Conservation (phyloP, 768 basidiomycete species). For the Tremella fuciformis region DNA sequence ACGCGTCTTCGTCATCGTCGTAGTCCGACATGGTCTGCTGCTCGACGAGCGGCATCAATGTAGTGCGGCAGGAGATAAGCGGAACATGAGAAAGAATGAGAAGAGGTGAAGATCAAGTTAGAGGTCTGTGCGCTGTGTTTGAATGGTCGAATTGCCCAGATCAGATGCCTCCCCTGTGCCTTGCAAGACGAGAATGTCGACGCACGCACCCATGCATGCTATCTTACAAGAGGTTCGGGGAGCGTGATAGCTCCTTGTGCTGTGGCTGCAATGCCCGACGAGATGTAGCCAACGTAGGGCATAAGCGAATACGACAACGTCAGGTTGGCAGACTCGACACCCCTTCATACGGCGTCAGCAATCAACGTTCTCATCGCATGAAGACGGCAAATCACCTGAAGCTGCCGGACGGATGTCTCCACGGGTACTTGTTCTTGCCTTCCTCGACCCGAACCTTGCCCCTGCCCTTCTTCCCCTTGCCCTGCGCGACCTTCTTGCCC, state of each 20-base stretch:
- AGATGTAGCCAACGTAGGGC: constrained; percentile 44
- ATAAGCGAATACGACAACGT: constrained; percentile 46
- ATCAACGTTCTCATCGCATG: neutral
- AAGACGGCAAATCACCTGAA: constrained; percentile 34
- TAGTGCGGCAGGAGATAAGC: neutral
- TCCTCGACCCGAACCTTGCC: constrained; percentile 43
- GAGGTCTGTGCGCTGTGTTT: too few relatives aligned
- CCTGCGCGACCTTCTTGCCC: constrained; percentile 30
- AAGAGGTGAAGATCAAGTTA: neutral
- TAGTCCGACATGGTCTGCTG: too few relatives aligned
- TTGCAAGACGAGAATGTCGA: too few relatives aligned
- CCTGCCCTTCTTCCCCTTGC: constrained; percentile 34
- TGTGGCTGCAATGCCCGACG: constrained; percentile 42
- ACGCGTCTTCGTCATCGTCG: too few relatives aligned
- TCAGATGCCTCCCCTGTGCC: too few relatives aligned
- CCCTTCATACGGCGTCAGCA: constrained; percentile 20
- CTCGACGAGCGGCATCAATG: too few relatives aligned
- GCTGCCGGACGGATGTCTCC: constrained; percentile 41
- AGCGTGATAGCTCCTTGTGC: constrained; percentile 35
- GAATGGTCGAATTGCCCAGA: too few relatives aligned
- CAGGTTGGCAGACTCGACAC: constrained; percentile 36
- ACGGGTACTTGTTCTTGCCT: constrained; percentile 43
- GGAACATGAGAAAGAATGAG: neutral
- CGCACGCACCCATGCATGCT: constrained; percentile 4
- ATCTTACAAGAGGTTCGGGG: constrained; percentile 39